Conservation (phyloP, 2,329 filamentous ascomycete genomes). For the Trichoderma semiorbis region DNA sequence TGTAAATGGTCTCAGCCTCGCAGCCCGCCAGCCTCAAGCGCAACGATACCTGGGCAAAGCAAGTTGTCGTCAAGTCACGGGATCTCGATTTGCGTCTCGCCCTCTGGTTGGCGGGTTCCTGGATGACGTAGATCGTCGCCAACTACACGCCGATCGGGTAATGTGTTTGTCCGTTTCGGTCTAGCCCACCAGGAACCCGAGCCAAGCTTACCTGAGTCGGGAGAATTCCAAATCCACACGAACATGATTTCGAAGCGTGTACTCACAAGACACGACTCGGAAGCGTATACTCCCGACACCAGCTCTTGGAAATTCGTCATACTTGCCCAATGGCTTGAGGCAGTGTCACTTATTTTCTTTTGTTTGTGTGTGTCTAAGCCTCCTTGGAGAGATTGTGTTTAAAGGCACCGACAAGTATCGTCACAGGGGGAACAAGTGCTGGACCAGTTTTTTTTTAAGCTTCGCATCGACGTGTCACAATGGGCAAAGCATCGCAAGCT, state of each 20-base stretch:
- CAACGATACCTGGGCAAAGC: not conserved
- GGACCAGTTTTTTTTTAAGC: not conserved
- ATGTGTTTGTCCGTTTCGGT: conserved; percentile 17
- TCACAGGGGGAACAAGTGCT: not conserved
- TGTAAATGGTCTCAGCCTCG: conserved; percentile 15
- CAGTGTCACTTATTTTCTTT: not conserved
- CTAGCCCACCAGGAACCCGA: not conserved
- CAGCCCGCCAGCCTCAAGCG: conserved; percentile 2
- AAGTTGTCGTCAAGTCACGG: conserved; percentile 13
- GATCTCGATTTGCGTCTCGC: not conserved
- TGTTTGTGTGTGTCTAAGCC: not conserved
- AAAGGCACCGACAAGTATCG: not conserved
- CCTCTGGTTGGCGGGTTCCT: conserved; percentile 18
- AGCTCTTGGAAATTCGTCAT: not conserved
- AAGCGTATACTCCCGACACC: not conserved
- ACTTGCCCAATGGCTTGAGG: conserved; percentile 16
- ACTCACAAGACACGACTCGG: conserved; percentile 4
- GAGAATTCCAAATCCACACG: not conserved
- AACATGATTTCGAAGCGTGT: not conserved
- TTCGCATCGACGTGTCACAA: conserved; percentile 21
- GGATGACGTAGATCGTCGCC: not conserved
- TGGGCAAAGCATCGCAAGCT: conserved; percentile 30
- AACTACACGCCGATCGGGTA: conserved; percentile 12
- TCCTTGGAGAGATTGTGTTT: not conserved
- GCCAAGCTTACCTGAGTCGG: conserved; percentile 3